Base-by-base conservation (phyloP, 371 early-diverging fungal genomes). In the Lichtheimia ornata region DNA sequence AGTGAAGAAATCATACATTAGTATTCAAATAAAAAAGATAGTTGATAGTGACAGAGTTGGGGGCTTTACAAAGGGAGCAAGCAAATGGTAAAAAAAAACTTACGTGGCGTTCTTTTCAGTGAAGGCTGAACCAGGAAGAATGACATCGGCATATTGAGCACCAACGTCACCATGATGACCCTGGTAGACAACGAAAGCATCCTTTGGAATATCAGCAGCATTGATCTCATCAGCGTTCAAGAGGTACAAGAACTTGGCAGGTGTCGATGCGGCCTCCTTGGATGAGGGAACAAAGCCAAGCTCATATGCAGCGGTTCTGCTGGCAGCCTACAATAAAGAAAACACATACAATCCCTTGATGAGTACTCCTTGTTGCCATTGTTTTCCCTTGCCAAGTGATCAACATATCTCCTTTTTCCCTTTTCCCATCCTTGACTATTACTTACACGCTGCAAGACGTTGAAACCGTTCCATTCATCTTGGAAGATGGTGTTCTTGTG, bases 81-180 rank as follows among this genome's bases (percentile, higher is more conserved):
- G 11, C 9, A 11, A 35, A 6, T 22, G 22, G 22, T 22, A 9
- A 35, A 9, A 51, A 14, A 5, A 42, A 12, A 72, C 71, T 66
- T 82, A 97, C 28, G 97, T 97, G 35, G 94, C 93, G 35, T 87
- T 76, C 90, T 98, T 98, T 73, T 98, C 98, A 13, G 97, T 98
- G 77, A 96, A 98, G 13, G 97, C 95, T n/a, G 95, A 82, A 44
- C 94, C 97, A 18, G 98, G 98, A 60, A 98, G 86, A 59, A 98
- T 90, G 40, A 98, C 94, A 78, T 98, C 95, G 57, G 98, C 98
- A 58, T 88, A 87, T 69, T 91, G 88, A 28, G 98, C 98, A 66
- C 98, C 98, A 41, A 83, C 86, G 78, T 98, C 98, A 74, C 98
- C 98, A 74, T 98, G 98, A 80, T 97, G 97, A 35, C 98, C 98